Conservation (phyloP, 2,329 filamentous ascomycete genomes). For the Botrytis galanthina region DNA sequence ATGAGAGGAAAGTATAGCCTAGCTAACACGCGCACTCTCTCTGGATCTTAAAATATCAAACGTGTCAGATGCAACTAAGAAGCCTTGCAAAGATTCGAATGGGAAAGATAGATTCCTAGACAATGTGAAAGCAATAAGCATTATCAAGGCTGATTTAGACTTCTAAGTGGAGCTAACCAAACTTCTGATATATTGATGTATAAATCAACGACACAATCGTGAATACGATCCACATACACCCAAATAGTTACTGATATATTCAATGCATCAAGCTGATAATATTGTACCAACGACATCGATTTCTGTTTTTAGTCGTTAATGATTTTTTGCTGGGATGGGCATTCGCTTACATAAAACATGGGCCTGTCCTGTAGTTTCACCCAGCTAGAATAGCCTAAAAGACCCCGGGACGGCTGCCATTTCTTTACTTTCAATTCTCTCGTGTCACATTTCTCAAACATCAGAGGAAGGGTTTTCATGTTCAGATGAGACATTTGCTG, state of each 20-base stretch:
- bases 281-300: neutral
- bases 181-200: neutral
- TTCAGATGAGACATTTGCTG: neutral
- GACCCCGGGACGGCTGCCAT: neutral
- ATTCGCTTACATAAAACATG: neutral
- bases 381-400: neutral
- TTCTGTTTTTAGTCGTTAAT: neutral
- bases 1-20: constrained; percentile 6
- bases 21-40: neutral
- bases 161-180: neutral
- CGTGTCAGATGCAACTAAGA: neutral
- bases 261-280: neutral
- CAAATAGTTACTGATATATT: neutral
- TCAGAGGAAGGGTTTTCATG: neutral
- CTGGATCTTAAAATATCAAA: neutral
- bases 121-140: neutral
- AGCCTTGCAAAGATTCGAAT: neutral
- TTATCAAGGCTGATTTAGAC: neutral
- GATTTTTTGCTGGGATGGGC: neutral
- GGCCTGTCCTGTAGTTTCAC: neutral
- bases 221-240: neutral
- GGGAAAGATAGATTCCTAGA: neutral
- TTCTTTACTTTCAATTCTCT: neutral
- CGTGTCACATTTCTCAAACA: constrained; percentile 7
- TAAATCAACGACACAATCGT: neutral